phyloP scores from a whole-genome alignment of 169 alveolate genomes.

The Cryptosporidium ubiquitum region DNA sequence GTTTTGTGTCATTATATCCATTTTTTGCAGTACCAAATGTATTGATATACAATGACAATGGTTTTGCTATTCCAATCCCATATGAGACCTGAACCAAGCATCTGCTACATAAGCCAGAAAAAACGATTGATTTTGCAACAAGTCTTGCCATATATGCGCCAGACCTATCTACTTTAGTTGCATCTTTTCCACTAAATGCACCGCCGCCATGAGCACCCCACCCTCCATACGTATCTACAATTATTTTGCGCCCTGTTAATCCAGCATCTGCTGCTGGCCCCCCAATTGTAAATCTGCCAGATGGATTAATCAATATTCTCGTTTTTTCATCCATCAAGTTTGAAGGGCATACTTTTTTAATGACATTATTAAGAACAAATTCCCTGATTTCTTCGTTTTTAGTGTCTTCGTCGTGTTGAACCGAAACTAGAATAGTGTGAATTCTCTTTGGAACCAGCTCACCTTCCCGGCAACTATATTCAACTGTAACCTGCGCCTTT shows the following conservation, averaged over 20 bases:
- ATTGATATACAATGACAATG: constrained; percentile 95
- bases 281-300: constrained; percentile 97
- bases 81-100: constrained; percentile 96
- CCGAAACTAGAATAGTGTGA: constrained; percentile 93
- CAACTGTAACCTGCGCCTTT: constrained; percentile 96
- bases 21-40: constrained; percentile 92
- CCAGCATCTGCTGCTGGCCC: constrained; percentile 99
- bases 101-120: constrained; percentile 94
- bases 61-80: constrained; percentile 97
- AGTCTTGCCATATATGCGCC: constrained; percentile 99
- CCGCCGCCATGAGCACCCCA: constrained; percentile 99
- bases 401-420: constrained; percentile 88
- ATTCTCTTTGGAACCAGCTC: constrained; percentile 90
- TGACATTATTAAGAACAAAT: constrained; percentile 92
- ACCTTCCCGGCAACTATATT: constrained; percentile 83
- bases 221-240: constrained; percentile 99
- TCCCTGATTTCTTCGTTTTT: constrained; percentile 84
- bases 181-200: constrained; percentile 99
- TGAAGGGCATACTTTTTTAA: constrained; percentile 93
- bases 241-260: constrained; percentile 98
- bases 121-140: constrained; percentile 98
- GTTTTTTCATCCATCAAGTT: constrained; percentile 93
- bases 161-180: constrained; percentile 98
- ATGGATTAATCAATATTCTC: constrained; percentile 94
- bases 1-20: constrained; percentile 92